A percentile compares a stretch with the other conserved stretches of the same genome.
phyloP scores from a whole-genome alignment of 257 asterid species.

The Handroanthus guayacan region DNA sequence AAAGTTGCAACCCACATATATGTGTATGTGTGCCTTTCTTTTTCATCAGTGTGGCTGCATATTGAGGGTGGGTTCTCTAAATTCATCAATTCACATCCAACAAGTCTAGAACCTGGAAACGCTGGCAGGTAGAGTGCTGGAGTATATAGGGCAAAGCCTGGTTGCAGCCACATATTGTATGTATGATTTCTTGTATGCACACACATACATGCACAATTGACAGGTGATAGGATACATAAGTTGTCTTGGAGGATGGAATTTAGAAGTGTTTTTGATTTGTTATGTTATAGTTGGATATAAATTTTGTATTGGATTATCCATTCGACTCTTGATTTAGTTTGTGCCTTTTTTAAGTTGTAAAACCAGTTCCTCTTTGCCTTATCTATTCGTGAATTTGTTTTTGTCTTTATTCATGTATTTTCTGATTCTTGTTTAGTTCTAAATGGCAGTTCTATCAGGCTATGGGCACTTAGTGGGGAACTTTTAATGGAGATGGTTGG shows the following conservation, averaged over 20 bases:
- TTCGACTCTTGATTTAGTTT: conserved; percentile 26
- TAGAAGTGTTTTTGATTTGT: conserved; percentile 6
- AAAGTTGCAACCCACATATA: too few species aligned
- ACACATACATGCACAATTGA: too few species aligned
- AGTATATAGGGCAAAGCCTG: too few species aligned
- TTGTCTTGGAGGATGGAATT: background rate
- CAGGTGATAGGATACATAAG: too few species aligned
- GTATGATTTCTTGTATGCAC: too few species aligned
- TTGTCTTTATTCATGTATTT: background rate
- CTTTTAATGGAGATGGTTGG: conserved; percentile 96
- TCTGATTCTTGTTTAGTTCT: conserved; percentile 41
- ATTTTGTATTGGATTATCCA: conserved; percentile 15
- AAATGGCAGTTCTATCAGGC: conserved; percentile 77
- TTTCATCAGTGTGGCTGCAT: too few species aligned
- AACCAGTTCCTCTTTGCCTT: background rate
- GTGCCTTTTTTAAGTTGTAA: background rate
- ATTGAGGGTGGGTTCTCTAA: too few species aligned
- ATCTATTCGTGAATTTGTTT: background rate
- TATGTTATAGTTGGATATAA: conserved; percentile 16
- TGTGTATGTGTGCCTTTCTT: too few species aligned
- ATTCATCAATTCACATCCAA: too few species aligned
- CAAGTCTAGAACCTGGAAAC: too few species aligned
- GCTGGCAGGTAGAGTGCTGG: too few species aligned
- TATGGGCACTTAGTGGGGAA: conserved; percentile 90
- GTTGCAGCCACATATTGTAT: too few species aligned